Evolutionary conservation across 2,329 filamentous ascomycete species (phyloP).

Genomic region (Hymenoscyphus scutula): DNA sequence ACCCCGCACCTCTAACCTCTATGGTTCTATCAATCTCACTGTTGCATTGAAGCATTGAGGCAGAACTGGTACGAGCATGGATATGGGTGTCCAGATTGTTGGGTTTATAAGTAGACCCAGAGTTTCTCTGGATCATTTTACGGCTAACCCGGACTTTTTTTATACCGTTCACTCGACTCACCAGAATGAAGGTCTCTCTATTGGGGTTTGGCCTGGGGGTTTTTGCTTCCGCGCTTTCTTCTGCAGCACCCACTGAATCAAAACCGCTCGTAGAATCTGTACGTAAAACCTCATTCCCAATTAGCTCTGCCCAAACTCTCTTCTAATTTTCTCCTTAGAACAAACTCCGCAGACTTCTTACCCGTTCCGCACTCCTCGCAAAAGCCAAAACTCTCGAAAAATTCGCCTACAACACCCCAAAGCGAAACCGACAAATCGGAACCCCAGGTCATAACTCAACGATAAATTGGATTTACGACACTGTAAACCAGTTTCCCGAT

Average conservation of each 20-base stretch:
- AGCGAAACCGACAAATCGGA: neutral
- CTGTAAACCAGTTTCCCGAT: constrained; percentile 30
- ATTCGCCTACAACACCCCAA: neutral
- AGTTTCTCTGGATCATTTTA: neutral
- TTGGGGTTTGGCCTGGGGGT: neutral
- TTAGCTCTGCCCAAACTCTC: neutral
- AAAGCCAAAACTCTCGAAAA: neutral
- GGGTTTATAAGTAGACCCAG: neutral
- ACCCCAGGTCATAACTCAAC: neutral
- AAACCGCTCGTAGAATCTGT: neutral
- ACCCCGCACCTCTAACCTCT: neutral
- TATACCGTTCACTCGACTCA: neutral
- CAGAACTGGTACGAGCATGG: constrained; percentile 1
- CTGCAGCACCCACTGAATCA: neutral
- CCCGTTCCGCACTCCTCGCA: neutral
- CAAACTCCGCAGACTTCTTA: neutral
- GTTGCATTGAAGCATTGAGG: neutral
- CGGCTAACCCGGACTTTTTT: neutral
- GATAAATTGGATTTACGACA: constrained; percentile 40
- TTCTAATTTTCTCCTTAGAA: neutral
- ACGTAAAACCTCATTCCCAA: neutral
- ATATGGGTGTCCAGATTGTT: neutral
- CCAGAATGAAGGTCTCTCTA: neutral
- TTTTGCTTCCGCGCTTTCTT: neutral
- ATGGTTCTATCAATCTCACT: neutral